A percentile compares a stretch with the other conserved stretches of the same genome.
Evolutionary conservation across 768 basidiomycete genomes (phyloP).

Genomic region (Rhodosporidiobolus odoratus): DNA sequence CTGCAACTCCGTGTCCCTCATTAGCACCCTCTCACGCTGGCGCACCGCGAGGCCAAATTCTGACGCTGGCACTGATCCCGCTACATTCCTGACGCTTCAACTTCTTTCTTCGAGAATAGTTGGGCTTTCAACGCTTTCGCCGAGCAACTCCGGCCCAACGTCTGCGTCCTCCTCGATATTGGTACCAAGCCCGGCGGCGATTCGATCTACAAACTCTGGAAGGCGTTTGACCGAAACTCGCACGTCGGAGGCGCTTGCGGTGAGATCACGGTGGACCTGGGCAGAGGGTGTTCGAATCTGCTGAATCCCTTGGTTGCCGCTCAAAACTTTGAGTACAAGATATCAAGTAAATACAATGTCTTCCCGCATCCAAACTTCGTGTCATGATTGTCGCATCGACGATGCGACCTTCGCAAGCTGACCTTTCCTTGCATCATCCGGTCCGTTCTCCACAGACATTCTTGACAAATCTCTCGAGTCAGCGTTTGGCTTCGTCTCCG

Average conservation of each 20-base stretch:
- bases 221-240: constrained; percentile 59
- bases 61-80: too few species aligned
- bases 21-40: too few species aligned
- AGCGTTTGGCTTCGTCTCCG: constrained; percentile 89
- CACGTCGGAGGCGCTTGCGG: constrained; percentile 66
- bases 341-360: constrained; percentile 46
- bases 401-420: too few species aligned
- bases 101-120: not conserved
- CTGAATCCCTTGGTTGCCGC: constrained; percentile 79
- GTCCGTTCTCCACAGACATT: constrained; percentile 30
- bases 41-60: too few species aligned
- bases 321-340: constrained; percentile 94
- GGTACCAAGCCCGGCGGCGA: constrained; percentile 80
- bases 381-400: not conserved
- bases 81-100: too few species aligned
- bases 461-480: constrained; percentile 54
- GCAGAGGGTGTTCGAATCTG: constrained; percentile 1
- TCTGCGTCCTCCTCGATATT: constrained; percentile 76
- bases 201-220: constrained; percentile 82
- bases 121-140: constrained; percentile 95
- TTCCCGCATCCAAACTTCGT: not conserved
- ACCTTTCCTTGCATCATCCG: too few species aligned
- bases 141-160: constrained; percentile 77
- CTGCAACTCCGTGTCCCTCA: too few species aligned
- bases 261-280: constrained; percentile 57